These are phyloP conservation scores for Neoboletus magnificus DNA, from an alignment of 768 basidiomycete species.

Conservation along the genomic window DNA sequence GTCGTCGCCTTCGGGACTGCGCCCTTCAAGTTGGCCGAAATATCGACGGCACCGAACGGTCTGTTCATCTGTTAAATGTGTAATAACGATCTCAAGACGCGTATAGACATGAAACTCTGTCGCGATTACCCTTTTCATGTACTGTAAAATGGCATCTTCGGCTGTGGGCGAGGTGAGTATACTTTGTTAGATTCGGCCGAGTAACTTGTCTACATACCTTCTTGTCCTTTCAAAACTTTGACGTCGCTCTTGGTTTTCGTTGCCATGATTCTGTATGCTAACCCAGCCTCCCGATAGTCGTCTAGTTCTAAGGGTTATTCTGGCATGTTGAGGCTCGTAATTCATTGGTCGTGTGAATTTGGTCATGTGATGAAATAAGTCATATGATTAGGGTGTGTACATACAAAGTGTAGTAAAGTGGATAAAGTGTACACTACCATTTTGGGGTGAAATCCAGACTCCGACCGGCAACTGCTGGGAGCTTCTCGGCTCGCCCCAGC, in stretches of 20 bases:
- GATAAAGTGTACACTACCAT: too few species aligned
- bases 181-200: background rate
- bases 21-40: conserved; percentile 87
- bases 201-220: conserved; percentile 40
- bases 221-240: conserved; percentile 72
- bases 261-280: conserved; percentile 27
- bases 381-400: too few species aligned
- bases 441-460: too few species aligned
- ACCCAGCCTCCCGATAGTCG: background rate
- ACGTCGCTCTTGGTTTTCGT: conserved; percentile 53
- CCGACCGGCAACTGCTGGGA: too few species aligned
- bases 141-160: conserved; percentile 73
- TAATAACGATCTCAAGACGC: background rate
- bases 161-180: conserved; percentile 37
- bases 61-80: conserved; percentile 71
- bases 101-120: conserved; percentile 1
- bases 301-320: too few species aligned
- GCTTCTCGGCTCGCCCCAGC: too few species aligned
- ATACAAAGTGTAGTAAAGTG: too few species aligned
- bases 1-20: conserved; percentile 79
- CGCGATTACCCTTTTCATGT: conserved; percentile 62
- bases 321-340: too few species aligned
- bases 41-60: conserved; percentile 91
- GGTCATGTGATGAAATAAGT: background rate
- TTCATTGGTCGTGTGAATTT: background rate